These are phyloP conservation scores for Neurospora tetrasperma DNA, from an alignment of 495 filamentous ascomycete species.

Conservation along the genomic window DNA sequence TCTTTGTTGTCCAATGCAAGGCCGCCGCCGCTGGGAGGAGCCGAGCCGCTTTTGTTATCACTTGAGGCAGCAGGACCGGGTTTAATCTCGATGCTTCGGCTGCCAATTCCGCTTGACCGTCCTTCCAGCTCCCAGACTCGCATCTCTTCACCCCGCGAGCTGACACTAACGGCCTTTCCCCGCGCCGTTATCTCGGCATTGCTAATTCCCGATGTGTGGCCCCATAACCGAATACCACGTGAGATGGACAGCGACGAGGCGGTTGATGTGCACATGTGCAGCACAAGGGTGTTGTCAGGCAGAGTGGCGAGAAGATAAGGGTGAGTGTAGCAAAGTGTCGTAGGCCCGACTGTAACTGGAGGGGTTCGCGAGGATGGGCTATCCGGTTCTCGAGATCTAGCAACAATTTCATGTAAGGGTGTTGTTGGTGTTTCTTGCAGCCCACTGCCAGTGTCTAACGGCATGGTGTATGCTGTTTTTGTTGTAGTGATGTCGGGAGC, in stretches of 20 bases:
- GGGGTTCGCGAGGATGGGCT: not conserved
- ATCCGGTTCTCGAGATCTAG: not conserved
- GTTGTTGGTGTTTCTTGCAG: conserved; percentile 18
- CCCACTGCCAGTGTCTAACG: conserved; percentile 12
- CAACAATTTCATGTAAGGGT: not conserved
- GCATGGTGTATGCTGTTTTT: conserved; percentile 32
- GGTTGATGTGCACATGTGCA: conserved; percentile 75
- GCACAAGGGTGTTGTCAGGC: conserved; percentile 82
- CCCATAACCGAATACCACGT: conserved; percentile 72
- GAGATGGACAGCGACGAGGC: conserved; percentile 56
- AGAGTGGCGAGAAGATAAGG: conserved; percentile 86
- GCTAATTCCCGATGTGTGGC: conserved; percentile 86
- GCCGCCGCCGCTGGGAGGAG: not conserved
- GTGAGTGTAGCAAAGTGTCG: conserved; percentile 74
- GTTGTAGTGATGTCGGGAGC: conserved; percentile 39
- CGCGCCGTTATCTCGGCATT: conserved; percentile 75
- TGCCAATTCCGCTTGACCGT: conserved; percentile 33
- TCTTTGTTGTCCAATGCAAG: not conserved
- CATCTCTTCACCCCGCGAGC: conserved; percentile 70
- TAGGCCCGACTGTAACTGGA: conserved; percentile 39
- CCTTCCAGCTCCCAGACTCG: conserved; percentile 92
- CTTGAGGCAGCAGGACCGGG: conserved; percentile 27
- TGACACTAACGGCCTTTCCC: conserved; percentile 87
- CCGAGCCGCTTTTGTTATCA: too few species aligned
- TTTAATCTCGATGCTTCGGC: conserved; percentile 32